Base-by-base conservation (phyloP, 768 basidiomycete species). In the Boletus vinaceobasis region DNA sequence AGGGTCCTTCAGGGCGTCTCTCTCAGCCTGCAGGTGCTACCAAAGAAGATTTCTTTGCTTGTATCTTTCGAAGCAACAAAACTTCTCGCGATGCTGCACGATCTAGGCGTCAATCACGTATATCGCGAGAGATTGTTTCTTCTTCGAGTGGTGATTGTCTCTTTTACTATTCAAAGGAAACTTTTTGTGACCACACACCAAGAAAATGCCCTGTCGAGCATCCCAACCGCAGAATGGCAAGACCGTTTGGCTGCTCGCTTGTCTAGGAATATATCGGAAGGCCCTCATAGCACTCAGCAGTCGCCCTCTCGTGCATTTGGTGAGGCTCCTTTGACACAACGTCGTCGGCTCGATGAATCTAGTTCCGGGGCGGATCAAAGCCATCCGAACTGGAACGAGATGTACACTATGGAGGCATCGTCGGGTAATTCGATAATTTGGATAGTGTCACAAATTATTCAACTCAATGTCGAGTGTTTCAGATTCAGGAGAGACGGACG, bases 71-170 rank as follows among this genome's bases (percentile, higher is more conserved):
- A 64, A 82, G 83, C 64, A 83, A 78, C 57, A 79, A 81, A 63
- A 72, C 71, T 48, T 73, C 70, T 48, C 76, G 78, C 43, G 85
- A 87, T 68, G 71, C 79, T 19, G 79, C 81, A 35, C 77, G 86
- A 53, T 80, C 86, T 9, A 79, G 85, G 39, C 76, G 88, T 43
- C 88, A 90, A 66, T 90, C 88, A 1, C 77, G 88, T 53, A 77
- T 90, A 48, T 87, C 88, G 11, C 79, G 88, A 51, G 88, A 90
- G 70, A 87, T 88, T 44, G 88, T 90, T 15, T 90, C 88, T 23
- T 86, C 84, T n/a, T 77, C 73, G 37, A 80, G 78, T 80, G 81
- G 85, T 78, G 53, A 62, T 42, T 44, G 53, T 55, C 42, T 26
- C 39, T n/a, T 33, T 35, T 49, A 53, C 5, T 19, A 49, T 33